These are phyloP conservation scores for Ceratobasidium sp. DNA, from an alignment of 1,284 basidiomycete genomes.

Conservation along the genomic window DNA sequence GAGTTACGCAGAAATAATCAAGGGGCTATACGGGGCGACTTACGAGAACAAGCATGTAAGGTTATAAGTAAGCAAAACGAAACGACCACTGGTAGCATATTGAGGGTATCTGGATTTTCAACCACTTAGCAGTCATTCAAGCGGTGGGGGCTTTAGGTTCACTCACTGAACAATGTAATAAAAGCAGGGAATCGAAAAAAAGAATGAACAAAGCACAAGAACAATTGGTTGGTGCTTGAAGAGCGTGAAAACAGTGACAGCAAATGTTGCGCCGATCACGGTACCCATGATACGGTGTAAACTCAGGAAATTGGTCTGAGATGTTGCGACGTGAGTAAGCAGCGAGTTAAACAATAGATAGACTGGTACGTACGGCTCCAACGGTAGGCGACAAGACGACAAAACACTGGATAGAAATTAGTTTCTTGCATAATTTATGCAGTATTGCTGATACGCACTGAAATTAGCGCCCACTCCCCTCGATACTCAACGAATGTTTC, in stretches of 20 bases:
- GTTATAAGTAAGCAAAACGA: conserved; percentile 91
- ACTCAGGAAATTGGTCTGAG: conserved; percentile 82
- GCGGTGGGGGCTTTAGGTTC: conserved; percentile 37
- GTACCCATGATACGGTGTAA: conserved; percentile 84
- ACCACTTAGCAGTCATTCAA: background rate
- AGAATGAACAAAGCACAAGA: conserved; percentile 84
- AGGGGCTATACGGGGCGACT: conserved; percentile 50
- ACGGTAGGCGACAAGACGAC: conserved; percentile 90
- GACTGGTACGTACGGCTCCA: conserved; percentile 68
- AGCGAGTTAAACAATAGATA: background rate
- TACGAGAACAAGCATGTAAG: conserved; percentile 88
- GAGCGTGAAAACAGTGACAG: conserved; percentile 73
- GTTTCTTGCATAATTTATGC: too few species aligned
- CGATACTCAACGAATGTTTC: conserved; percentile 82
- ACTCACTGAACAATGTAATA: conserved; percentile 81
- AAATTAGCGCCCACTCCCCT: conserved; percentile 96
- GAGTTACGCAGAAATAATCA: background rate
- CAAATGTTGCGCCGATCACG: conserved; percentile 82
- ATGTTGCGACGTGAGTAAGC: conserved; percentile 42
- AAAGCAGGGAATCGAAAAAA: conserved; percentile 95
- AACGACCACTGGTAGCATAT: conserved; percentile 83
- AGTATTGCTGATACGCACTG: conserved; percentile 66
- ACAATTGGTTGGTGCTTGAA: conserved; percentile 81
- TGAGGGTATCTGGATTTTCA: conserved; percentile 59
- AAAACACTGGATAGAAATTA: conserved; percentile 68